Evolutionary conservation across 1,284 basidiomycete species (phyloP), one percentile per base, ranked within the genome.

Genomic region (Apiotrichum sp.): DNA sequence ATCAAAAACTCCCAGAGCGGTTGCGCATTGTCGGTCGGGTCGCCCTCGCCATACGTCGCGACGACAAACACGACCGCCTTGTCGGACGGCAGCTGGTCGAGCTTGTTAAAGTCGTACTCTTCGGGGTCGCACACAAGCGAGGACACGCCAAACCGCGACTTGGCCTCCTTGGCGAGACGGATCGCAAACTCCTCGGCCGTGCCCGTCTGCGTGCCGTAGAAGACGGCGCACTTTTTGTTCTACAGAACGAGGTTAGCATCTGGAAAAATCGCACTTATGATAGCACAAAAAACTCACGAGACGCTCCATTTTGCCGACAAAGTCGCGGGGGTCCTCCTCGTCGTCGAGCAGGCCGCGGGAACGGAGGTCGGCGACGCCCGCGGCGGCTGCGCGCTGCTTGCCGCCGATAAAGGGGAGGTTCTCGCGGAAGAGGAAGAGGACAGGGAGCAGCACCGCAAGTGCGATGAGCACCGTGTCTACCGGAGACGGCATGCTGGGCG

Each of bases 11-110:
- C 90, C 84, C 93, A 87, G 65, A 98, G 84, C 61, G 86, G 84
- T 38, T 96, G 90, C n/a, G 93, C 91, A 72, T 98, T 98, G 77
- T 98, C 95, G 16, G 95, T 98, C 29, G 95, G 96, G 75, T 98
- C 95, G 57, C 93, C 95, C 79, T 98, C 95, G 61, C 95, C 95
- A 70, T 98, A 98, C 11, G 95, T 98, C 31, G 95, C 95, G 84
- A 98, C 84, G 68, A 96, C 91, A 72, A 98, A 98, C 46, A 76
- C 67, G 57, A 86, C 89, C 42, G 86, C 87, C 64, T 83, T 86
- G 73, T 93, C 86, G 59, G 88, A 85, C 3, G 95, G 90, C 38
- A 98, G 73, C 72, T 87, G 82, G 76, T 98, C 93, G 62, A 98
- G 85, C 75, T 89, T 93, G 70, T 93, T 89, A 71, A 97, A 97